Conservation (phyloP, 2,329 filamentous ascomycete species). For the Domatiomyces globalis region DNA sequence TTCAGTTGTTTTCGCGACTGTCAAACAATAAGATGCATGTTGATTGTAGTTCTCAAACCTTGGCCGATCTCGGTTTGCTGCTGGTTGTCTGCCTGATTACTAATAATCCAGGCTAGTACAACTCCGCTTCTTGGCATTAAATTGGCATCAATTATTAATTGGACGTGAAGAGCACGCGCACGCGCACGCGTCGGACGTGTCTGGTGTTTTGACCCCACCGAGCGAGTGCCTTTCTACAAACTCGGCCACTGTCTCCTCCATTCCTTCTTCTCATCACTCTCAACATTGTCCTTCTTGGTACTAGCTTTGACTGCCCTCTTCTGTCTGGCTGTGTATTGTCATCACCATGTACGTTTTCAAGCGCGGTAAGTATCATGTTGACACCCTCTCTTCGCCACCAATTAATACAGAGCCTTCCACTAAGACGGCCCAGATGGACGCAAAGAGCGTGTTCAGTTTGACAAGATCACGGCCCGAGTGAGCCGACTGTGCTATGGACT, state of each 20-base stretch:
- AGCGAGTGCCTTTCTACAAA: neutral
- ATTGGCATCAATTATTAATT: neutral
- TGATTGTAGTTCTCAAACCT: too few species aligned
- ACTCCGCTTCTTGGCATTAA: neutral
- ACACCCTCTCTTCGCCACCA: neutral
- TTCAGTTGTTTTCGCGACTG: too few species aligned
- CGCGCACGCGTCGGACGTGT: neutral
- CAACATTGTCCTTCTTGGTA: neutral
- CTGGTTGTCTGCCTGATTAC: too few species aligned
- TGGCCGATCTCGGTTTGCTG: too few species aligned
- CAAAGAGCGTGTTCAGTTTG: constrained; percentile 99
- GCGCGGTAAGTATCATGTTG: constrained; percentile 36
- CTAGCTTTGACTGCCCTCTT: neutral
- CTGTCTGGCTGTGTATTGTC: too few species aligned
- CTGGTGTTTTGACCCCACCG: neutral
- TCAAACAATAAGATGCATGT: too few species aligned
- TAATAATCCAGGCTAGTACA: neutral
- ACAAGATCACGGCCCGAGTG: constrained; percentile 98
- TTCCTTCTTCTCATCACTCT: neutral
- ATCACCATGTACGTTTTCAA: constrained; percentile 47
- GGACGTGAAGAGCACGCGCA: neutral
- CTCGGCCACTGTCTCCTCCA: neutral
- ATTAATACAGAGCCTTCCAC: neutral
- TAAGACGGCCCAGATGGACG: constrained; percentile 59
- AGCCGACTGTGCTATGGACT: constrained; percentile 95